Evolutionary conservation across 305 asterid genomes (phyloP), one percentile per base, ranked within the genome.

Genomic region (Withania somnifera): DNA sequence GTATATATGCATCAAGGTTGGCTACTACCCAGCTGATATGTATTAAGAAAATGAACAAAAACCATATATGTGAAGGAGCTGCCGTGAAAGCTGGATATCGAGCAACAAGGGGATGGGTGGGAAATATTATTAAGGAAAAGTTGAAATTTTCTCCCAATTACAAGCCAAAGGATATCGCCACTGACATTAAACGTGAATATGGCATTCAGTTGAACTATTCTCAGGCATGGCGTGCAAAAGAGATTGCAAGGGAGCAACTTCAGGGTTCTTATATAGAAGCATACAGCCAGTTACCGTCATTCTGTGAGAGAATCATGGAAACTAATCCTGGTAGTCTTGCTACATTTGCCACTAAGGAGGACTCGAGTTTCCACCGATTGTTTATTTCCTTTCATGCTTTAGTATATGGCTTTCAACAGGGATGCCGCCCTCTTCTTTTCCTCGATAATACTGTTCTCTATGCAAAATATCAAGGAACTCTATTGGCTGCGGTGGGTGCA

Each of bases 161-260:
- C 89, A 94, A 89, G 82, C 99, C 99, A 1, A 96, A 96, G 89
- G 98, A 96, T 84, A 96, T 96, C 75, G 98, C 98, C 83, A 87
- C 87, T 77, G 98, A 96, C 76, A 94, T 96, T 83, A 86, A 93
- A 84, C 97, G 98, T 20, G 99, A 96, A 82, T 96, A 96, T 88
- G 99, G 98, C 82, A 94, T 96, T 90, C 97, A 94, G 85, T 88
- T 96, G 92, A 96, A 96, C 89, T 96, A 96, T 88, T 93, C 98
- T 3, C 99, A 96, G 84, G 99, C 99, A 38, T 90, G 99, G 98
- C 98, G 98, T 20, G 99, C 99, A 69, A 96, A 96, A 88, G 99
- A 96, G 91, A 92, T 93, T 81, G 98, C 98, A 32, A 85, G 99
- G 47, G 99, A 96, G 90, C 99, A 96, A 88, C 98, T 96, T 89